Conservation (phyloP, 495 filamentous ascomycete genomes). For the Hypoxylon crocopeplum region DNA sequence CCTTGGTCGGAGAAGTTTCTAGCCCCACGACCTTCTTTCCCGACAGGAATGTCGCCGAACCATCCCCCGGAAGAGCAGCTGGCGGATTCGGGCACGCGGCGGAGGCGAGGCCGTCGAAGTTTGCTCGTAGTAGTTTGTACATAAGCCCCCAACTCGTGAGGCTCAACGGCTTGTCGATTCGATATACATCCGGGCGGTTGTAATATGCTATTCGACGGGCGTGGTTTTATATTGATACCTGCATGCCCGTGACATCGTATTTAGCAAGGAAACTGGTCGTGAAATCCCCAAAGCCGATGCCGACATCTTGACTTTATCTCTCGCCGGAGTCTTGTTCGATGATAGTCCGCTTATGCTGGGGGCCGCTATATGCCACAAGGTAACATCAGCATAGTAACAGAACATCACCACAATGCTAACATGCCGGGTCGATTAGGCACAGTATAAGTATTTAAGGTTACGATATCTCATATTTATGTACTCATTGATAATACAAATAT, state of each 20-base stretch:
- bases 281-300: neutral
- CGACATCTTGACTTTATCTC: neutral
- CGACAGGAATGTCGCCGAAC: slow-evolving; percentile 45
- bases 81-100: slow-evolving; percentile 34
- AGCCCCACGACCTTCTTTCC: slow-evolving; percentile 50
- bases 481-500: too few relatives aligned
- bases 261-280: neutral
- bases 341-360: neutral
- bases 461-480: too few relatives aligned
- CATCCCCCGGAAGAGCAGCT: slow-evolving; percentile 35
- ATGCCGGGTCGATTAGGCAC: too few relatives aligned
- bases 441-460: too few relatives aligned
- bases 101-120: slow-evolving; percentile 54
- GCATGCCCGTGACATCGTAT: neutral
- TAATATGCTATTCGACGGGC: neutral
- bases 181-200: neutral
- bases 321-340: neutral
- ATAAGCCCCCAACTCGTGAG: slow-evolving; percentile 57
- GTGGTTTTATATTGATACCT: neutral
- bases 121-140: slow-evolving; percentile 56
- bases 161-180: slow-evolving; percentile 1
- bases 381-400: too few relatives aligned
- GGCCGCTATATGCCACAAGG: too few relatives aligned
- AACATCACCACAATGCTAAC: too few relatives aligned
- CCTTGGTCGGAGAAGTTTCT: slow-evolving; percentile 35